Base-by-base conservation (phyloP, 768 basidiomycete genomes). In the Xerocomellus intermedius region DNA sequence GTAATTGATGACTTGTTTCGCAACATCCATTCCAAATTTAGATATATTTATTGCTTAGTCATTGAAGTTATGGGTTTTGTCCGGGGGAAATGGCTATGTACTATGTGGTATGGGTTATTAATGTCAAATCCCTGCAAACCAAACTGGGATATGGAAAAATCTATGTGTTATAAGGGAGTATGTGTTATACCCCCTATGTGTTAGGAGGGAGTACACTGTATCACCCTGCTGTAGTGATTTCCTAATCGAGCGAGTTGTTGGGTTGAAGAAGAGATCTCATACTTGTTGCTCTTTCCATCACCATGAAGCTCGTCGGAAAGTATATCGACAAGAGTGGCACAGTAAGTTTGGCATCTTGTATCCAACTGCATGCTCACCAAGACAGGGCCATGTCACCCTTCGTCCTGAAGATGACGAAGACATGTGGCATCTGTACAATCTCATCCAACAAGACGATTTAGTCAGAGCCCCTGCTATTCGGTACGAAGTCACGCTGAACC, bases 351-450 rank as follows among this genome's bases (percentile, higher is more conserved):
- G 30, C 14, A n/a, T 47, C 24, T 33, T n/a, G 10, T 22, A n/a
- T 35, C 8, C 21, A 38, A 39, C 35, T 26, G 6, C 48, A 30
- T 30, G 8, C 71, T 69, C 65, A 72, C 62, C 54, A 41, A 49
- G 57, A 46, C 64, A 95, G 93, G 96, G 96, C 17, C 84, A 94
- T 81, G 90, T 97, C 58, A 92, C 85, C n/a, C 78, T 98, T 42
- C 85, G 92, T 45, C 95, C 96, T 5, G 94, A 99, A 70, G 95
- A 98, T 63, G 94, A 98, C 65, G 97, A 99, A 74, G 97, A 99
- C 71, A 97, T 99, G 89, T 99, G 96, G 95, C 97, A 99, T 79
- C 79, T 98, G 28, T 99, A 98, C 73, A 98, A 99, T 75, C 79
- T 99, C 52, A 97, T 99, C 51, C 84, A 91, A 60, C 79, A 88